Percentiles rank a stretch among this genome's conserved stretches.
phyloP scores from a whole-genome alignment of 2,329 filamentous ascomycete species.

The Eutypa lata region DNA sequence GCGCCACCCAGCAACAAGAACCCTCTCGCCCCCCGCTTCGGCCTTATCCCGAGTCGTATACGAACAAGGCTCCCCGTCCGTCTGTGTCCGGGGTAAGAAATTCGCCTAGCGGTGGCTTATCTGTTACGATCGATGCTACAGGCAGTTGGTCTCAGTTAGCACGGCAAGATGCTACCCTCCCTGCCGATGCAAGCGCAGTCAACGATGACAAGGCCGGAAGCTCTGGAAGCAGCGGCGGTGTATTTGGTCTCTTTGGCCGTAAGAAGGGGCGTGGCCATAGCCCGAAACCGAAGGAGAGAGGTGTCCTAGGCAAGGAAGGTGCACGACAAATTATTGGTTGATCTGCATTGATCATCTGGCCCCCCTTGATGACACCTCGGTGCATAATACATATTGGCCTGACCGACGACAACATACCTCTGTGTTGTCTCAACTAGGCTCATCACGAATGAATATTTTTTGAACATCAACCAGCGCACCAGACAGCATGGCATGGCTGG shows the following conservation, averaged over 20 bases:
- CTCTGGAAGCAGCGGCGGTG: constrained; percentile 61
- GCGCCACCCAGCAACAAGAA: neutral
- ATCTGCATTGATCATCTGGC: constrained; percentile 12
- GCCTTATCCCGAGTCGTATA: constrained; percentile 46
- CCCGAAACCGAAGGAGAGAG: constrained; percentile 90
- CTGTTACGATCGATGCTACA: constrained; percentile 84
- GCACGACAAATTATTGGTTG: constrained; percentile 77
- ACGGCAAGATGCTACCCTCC: constrained; percentile 74
- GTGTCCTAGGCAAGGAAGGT: constrained; percentile 92
- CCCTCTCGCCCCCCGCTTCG: constrained; percentile 29
- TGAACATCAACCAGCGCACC: neutral
- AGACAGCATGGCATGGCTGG: neutral
- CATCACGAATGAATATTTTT: neutral
- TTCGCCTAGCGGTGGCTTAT: constrained; percentile 78
- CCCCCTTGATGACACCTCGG: neutral
- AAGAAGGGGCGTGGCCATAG: constrained; percentile 90
- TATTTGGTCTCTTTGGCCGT: constrained; percentile 84
- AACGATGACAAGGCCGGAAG: constrained; percentile 51
- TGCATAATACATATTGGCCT: too few relatives aligned
- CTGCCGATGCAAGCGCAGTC: constrained; percentile 59
- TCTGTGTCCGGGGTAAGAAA: constrained; percentile 64
- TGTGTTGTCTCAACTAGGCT: neutral
- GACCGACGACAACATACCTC: neutral
- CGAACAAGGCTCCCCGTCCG: constrained; percentile 44
- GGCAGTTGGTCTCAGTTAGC: constrained; percentile 91